A percentile compares a stretch with the other conserved stretches of the same genome.
Conservation (phyloP, 176 grass and related monocot species). For the Ensete ventricosum region DNA sequence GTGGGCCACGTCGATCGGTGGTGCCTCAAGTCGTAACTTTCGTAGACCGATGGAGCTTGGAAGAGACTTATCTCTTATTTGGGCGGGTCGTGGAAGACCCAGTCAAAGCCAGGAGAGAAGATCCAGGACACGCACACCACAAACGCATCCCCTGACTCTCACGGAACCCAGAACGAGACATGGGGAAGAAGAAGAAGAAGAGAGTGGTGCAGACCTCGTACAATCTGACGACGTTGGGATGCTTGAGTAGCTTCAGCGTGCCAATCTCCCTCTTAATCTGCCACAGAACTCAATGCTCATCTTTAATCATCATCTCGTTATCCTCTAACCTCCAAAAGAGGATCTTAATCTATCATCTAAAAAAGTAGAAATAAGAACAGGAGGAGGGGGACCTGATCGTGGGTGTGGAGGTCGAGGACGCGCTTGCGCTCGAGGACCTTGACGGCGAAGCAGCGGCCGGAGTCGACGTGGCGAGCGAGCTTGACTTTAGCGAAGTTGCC, state of each 20-base stretch:
- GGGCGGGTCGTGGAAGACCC: no score
- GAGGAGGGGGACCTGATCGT: constrained; percentile 45
- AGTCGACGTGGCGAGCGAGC: constrained; percentile 48
- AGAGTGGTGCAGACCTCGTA: constrained; percentile 6
- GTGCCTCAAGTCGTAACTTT: neutral
- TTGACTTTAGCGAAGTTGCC: constrained; percentile 80
- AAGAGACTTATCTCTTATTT: no score
- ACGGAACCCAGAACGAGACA: neutral
- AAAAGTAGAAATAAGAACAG: no score
- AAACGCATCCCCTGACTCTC: neutral
- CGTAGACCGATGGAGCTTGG: no score
- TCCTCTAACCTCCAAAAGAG: neutral
- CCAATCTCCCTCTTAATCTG: constrained; percentile 25
- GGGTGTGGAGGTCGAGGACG: constrained; percentile 59
- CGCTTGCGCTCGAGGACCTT: constrained; percentile 85
- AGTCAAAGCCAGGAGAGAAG: neutral
- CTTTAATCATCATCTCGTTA: neutral
- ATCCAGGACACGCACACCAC: neutral
- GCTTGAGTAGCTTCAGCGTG: constrained; percentile 17
- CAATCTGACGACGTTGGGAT: constrained; percentile 23
- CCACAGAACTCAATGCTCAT: neutral
- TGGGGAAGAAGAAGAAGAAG: neutral
- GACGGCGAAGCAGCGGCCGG: constrained; percentile 65
- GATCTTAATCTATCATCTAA: no score
- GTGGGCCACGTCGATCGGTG: neutral